Evolutionary conservation across 2,329 filamentous ascomycete species (phyloP).

Genomic region (Fusarium setosum): DNA sequence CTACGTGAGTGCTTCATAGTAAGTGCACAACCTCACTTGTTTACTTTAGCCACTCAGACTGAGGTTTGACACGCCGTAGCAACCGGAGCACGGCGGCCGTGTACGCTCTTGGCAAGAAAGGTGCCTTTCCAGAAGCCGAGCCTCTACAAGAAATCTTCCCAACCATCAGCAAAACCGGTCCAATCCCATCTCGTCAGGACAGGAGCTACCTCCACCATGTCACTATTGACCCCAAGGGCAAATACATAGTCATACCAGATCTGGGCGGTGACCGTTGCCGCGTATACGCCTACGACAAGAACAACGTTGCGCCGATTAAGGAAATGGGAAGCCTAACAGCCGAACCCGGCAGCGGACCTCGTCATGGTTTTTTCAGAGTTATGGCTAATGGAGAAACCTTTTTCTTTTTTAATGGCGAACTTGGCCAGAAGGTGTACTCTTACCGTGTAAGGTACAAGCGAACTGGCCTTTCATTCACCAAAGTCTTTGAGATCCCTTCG

Average conservation of each 20-base stretch:
- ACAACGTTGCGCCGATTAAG: conserved; percentile 32
- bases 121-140: conserved; percentile 24
- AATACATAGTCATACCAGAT: conserved; percentile 36
- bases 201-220: conserved; percentile 39
- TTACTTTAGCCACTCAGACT: no score
- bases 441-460: conserved; percentile 34
- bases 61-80: conserved; percentile 7
- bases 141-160: conserved; percentile 32
- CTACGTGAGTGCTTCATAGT: conserved; percentile 38
- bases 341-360: conserved; percentile 28
- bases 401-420: conserved; percentile 40
- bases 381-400: conserved; percentile 35
- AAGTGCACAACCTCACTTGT: not conserved
- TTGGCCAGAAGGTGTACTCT: conserved; percentile 40
- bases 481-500: conserved; percentile 37
- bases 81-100: conserved; percentile 25
- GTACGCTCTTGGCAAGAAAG: conserved; percentile 25
- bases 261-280: conserved; percentile 35
- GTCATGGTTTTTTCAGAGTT: conserved; percentile 38
- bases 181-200: conserved; percentile 35
- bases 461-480: conserved; percentile 27
- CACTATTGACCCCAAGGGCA: conserved; percentile 35
- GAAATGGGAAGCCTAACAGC: conserved; percentile 28
- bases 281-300: conserved; percentile 36
- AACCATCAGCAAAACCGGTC: conserved; percentile 30